A percentile compares a stretch with the other conserved stretches of the same genome.
These are phyloP conservation scores for Mucor velutinosus DNA, from an alignment of 371 early-diverging fungal genomes.

Conservation along the genomic window DNA sequence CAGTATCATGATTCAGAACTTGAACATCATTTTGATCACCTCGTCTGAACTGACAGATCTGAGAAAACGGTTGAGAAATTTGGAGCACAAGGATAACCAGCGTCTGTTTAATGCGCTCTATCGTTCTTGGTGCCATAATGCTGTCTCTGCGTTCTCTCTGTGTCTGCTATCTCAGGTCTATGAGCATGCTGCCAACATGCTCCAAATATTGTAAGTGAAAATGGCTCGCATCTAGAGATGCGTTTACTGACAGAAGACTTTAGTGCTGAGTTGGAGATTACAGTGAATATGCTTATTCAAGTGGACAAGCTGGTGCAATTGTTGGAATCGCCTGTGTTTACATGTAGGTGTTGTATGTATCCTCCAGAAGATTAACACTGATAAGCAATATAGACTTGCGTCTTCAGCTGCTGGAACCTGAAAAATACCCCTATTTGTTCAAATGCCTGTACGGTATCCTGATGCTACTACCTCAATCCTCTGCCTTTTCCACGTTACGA, in stretches of 20 bases:
- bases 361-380: background rate
- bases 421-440: constrained; percentile 79
- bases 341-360: constrained; percentile 50
- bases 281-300: constrained; percentile 86
- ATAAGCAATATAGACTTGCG: constrained; percentile 60
- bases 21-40: constrained; percentile 90
- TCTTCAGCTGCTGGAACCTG: constrained; percentile 88
- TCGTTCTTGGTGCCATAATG: constrained; percentile 90
- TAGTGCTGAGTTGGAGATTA: constrained; percentile 88
- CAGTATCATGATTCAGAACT: constrained; percentile 89
- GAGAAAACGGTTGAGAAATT: constrained; percentile 67
- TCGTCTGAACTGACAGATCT: constrained; percentile 86
- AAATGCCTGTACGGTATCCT: constrained; percentile 89
- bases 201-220: constrained; percentile 71
- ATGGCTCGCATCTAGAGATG: background rate
- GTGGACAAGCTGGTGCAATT: constrained; percentile 93
- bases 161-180: constrained; percentile 91
- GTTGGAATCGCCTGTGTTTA: constrained; percentile 93
- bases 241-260: background rate
- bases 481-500: constrained; percentile 88
- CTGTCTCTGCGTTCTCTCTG: constrained; percentile 85
- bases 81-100: constrained; percentile 72
- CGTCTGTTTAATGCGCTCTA: constrained; percentile 79
- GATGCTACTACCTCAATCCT: constrained; percentile 92
- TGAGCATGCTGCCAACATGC: constrained; percentile 79